Conservation (phyloP, 108 stramenopile species). For the Nitzschia sp. region DNA sequence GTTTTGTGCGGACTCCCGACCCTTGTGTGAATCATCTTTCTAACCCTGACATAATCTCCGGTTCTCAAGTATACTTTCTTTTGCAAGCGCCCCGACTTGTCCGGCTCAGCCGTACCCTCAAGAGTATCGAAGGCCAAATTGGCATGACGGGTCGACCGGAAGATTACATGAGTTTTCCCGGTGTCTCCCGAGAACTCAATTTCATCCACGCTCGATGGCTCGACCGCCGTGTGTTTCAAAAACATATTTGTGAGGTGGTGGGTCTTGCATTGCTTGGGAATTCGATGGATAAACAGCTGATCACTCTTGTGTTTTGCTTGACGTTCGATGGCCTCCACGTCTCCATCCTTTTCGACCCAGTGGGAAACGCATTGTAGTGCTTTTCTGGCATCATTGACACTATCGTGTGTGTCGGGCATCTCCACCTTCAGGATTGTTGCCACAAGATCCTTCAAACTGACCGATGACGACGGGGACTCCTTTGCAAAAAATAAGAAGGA, state of each 20-base stretch:
- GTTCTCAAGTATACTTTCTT: slow-evolving; percentile 80
- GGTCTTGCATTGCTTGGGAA: slow-evolving; percentile 53
- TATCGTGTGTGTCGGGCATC: slow-evolving; percentile 88
- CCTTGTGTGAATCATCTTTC: slow-evolving; percentile 63
- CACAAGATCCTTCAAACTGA: slow-evolving; percentile 77
- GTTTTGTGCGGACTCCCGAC: neutral
- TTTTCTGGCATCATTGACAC: slow-evolving; percentile 83
- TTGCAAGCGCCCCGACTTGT: slow-evolving; percentile 81
- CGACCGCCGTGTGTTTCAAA: slow-evolving; percentile 59
- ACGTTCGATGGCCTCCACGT: slow-evolving; percentile 64
- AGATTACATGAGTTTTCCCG: slow-evolving; percentile 76
- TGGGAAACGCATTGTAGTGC: slow-evolving; percentile 62
- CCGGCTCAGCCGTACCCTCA: slow-evolving; percentile 58
- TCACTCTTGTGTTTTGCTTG: slow-evolving; percentile 22
- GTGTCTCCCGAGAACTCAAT: slow-evolving; percentile 64
- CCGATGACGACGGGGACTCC: slow-evolving; percentile 47
- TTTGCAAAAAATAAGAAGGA: slow-evolving; percentile 77
- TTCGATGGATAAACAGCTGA: slow-evolving; percentile 80
- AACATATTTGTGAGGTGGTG: slow-evolving; percentile 75
- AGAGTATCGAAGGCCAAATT: slow-evolving; percentile 74
- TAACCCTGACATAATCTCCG: slow-evolving; percentile 74
- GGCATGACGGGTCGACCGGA: slow-evolving; percentile 60
- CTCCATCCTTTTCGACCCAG: slow-evolving; percentile 54
- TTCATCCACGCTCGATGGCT: slow-evolving; percentile 58
- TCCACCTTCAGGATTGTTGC: slow-evolving; percentile 56